Percentiles rank a stretch among this genome's conserved stretches.
phyloP scores from a whole-genome alignment of 2,329 filamentous ascomycete genomes.

The Monilinia polystroma region DNA sequence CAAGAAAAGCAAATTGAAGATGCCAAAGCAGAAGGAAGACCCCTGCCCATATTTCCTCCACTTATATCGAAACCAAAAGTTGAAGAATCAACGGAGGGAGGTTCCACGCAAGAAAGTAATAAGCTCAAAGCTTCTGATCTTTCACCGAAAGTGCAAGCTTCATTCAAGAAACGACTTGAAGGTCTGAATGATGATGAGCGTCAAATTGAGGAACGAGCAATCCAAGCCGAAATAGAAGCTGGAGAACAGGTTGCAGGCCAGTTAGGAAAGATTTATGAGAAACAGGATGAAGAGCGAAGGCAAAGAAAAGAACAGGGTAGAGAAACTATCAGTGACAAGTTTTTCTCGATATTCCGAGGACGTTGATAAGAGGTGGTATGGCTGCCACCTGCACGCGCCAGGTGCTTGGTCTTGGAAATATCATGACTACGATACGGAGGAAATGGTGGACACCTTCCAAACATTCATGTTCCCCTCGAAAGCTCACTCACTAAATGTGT shows the following conservation, averaged over 20 bases:
- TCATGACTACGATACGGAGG: no score
- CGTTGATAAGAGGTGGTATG: slow-evolving; percentile 24
- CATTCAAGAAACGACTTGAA: slow-evolving; percentile 55
- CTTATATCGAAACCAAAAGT: slow-evolving; percentile 44
- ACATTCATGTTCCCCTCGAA: background rate
- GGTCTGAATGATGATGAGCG: slow-evolving; percentile 59
- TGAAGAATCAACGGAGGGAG: slow-evolving; percentile 12
- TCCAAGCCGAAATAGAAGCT: slow-evolving; percentile 61
- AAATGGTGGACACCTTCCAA: background rate
- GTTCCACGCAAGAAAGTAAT: slow-evolving; percentile 24
- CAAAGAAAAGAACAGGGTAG: slow-evolving; percentile 56
- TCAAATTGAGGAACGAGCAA: slow-evolving; percentile 60
- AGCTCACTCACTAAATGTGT: background rate
- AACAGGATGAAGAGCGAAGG: slow-evolving; percentile 54
- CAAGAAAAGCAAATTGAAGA: slow-evolving; percentile 75
- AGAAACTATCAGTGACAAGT: slow-evolving; percentile 46
- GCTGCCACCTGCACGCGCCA: background rate
- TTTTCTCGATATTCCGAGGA: slow-evolving; percentile 39
- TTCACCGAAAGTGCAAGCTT: slow-evolving; percentile 51
- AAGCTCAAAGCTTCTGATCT: slow-evolving; percentile 37
- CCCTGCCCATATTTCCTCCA: slow-evolving; percentile 59
- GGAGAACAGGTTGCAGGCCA: slow-evolving; percentile 58
- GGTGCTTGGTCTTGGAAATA: background rate
- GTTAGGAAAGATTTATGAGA: slow-evolving; percentile 55
- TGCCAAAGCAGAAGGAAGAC: slow-evolving; percentile 61